Evolutionary conservation across 1,139 yeast species (phyloP), one percentile per base, ranked within the genome.

Genomic region (Nakaseomyces nivariensis): DNA sequence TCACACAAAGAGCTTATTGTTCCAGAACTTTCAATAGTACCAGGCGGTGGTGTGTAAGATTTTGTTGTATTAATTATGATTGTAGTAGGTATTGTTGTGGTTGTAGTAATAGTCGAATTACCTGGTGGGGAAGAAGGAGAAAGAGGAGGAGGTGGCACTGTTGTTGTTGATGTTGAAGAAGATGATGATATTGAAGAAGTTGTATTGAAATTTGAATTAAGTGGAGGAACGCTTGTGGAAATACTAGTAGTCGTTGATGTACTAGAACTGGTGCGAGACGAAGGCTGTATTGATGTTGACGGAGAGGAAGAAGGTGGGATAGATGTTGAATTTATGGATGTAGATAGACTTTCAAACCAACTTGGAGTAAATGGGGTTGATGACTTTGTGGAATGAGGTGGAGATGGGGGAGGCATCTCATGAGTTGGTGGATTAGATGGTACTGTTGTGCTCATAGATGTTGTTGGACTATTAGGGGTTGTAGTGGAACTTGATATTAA

Each of bases 101-200:
- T 45, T 42, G 27, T 36, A 24, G 51, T 9, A 22, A 51, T 48
- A 25, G 51, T 54, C 52, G 22, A 17, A 17, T 50, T 51, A 5
- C 41, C 41, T 13, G 51, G 25, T 11, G 51, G 46, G 1, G 36
- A 38, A 13, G 51, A 27, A 22, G 51, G 47, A 26, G 50, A 41
- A 13, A 52, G 47, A 2, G 38, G 43, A 24, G 51, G 33, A n/a
- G 38, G 43, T 13, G 51, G 33, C 8, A 46, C 37, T 10, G 48
- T 17, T 7, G 13, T 34, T 26, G 52, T 43, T 9, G n/a, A n/a
- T n/a, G 37, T 40, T 37, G 61, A 57, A 29, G 58, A 8, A n/a
- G 36, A 33, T 9, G 36, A 5, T n/a, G 36, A 3, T 10, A 33
- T 32, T 3, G 32, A 8, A 8, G 32, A 8, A 8, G 32, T 29